phyloP scores from a whole-genome alignment of 352 stramenopile genomes.

The Phytophthora uliginosa region DNA sequence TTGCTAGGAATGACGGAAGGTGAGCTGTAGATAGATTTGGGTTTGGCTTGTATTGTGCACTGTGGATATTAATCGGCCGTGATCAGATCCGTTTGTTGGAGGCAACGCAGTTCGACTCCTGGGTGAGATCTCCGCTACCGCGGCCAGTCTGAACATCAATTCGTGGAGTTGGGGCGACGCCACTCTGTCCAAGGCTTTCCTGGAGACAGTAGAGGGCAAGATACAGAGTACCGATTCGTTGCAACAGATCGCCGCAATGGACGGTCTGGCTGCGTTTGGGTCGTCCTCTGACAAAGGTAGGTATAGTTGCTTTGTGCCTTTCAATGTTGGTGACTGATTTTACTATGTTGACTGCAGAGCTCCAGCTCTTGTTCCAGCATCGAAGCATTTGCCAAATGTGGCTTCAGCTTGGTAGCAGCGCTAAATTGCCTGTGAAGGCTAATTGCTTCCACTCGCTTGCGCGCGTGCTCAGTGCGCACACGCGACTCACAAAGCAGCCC shows the following conservation, averaged over 20 bases:
- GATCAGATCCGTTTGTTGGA: conserved; percentile 80
- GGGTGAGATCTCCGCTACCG: conserved; percentile 80
- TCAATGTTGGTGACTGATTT: not conserved
- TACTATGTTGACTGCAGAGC: conserved; percentile 48
- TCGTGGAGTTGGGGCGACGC: conserved; percentile 85
- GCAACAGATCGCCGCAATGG: conserved; percentile 88
- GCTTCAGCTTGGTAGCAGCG: conserved; percentile 64
- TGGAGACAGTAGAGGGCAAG: conserved; percentile 79
- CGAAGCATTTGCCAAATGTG: conserved; percentile 69
- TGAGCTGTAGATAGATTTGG: conserved; percentile 18
- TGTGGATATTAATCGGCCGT: conserved; percentile 2
- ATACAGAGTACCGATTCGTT: conserved; percentile 69
- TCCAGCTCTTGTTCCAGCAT: conserved; percentile 80
- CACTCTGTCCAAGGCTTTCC: conserved; percentile 79
- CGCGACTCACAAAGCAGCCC: conserved; percentile 44
- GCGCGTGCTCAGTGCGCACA: conserved; percentile 62
- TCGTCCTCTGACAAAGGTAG: conserved; percentile 86
- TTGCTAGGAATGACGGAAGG: conserved; percentile 76
- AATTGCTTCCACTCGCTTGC: conserved; percentile 80
- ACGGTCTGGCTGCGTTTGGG: conserved; percentile 82
- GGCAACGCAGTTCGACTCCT: conserved; percentile 80
- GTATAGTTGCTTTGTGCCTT: not conserved
- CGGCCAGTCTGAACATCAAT: conserved; percentile 69
- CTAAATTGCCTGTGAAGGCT: conserved; percentile 79
- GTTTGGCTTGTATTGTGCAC: not conserved